A percentile compares a stretch with the other conserved stretches of the same genome.
Conservation (phyloP, 1,284 basidiomycete species). For the Boletus sp. region DNA sequence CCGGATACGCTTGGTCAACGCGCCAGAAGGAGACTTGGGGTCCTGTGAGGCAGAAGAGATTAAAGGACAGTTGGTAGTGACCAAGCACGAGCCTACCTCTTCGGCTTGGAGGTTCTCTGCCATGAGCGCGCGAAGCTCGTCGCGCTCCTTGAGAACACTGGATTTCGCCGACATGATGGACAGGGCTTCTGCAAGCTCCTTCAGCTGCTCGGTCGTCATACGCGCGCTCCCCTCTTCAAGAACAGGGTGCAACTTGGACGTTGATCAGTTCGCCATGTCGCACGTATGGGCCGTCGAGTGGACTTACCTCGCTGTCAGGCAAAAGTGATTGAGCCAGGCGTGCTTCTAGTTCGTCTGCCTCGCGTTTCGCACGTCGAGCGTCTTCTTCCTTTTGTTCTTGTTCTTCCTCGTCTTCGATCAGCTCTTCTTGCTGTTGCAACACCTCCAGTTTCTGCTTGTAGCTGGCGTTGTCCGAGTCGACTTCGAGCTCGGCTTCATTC, state of each 20-base stretch:
- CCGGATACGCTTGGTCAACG: constrained; percentile 91
- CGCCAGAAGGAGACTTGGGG: constrained; percentile 72
- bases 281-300: too few relatives aligned
- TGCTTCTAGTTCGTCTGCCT: constrained; percentile 72
- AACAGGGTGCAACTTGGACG: constrained; percentile 45
- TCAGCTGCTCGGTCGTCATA: constrained; percentile 96
- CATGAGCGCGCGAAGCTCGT: constrained; percentile 86
- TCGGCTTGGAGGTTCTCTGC: constrained; percentile 88
- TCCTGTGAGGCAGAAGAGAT: constrained; percentile 44
- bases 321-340: constrained; percentile 71
- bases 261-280: not conserved
- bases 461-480: constrained; percentile 88
- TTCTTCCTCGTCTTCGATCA: constrained; percentile 98
- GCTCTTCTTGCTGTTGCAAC: constrained; percentile 95
- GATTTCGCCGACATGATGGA: constrained; percentile 92
- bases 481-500: constrained; percentile 95
- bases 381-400: constrained; percentile 96
- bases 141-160: constrained; percentile 94
- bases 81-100: constrained; percentile 50
- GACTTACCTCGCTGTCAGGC: constrained; percentile 71
- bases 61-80: constrained; percentile 2
- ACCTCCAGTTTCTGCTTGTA: constrained; percentile 99
- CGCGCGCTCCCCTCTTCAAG: constrained; percentile 66
- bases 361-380: constrained; percentile 80
- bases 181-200: constrained; percentile 90